These are phyloP conservation scores for Rutstroemia sp. DNA, from an alignment of 2,329 filamentous ascomycete genomes.

Conservation along the genomic window DNA sequence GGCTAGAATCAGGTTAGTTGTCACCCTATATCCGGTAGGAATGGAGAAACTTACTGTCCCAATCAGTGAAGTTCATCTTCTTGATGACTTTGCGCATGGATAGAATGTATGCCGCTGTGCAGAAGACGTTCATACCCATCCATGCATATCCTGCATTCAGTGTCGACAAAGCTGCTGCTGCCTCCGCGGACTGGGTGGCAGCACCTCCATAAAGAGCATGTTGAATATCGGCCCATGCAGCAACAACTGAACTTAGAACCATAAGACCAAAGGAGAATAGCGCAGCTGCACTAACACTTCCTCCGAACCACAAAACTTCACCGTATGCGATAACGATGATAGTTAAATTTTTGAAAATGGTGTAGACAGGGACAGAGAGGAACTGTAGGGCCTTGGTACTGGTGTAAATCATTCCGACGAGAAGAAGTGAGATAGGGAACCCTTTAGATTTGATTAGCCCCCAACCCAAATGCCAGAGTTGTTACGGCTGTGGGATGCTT, in stretches of 20 bases:
- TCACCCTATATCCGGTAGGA: neutral
- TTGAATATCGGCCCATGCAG: conserved; percentile 95
- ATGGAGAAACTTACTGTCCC: conserved; percentile 70
- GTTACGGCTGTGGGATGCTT: conserved; percentile 29
- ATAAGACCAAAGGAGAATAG: conserved; percentile 94
- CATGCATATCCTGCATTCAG: conserved; percentile 93
- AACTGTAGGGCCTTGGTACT: conserved; percentile 92
- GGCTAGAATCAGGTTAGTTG: conserved; percentile 47
- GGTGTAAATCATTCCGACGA: conserved; percentile 99
- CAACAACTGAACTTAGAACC: conserved; percentile 89
- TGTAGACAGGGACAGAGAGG: conserved; percentile 96
- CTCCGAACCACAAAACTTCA: conserved; percentile 97
- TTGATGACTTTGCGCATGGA: conserved; percentile 98
- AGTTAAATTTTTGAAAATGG: conserved; percentile 99
- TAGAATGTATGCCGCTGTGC: conserved; percentile 81
- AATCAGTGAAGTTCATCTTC: conserved; percentile 99
- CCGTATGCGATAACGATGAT: conserved; percentile 98
- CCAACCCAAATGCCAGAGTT: neutral
- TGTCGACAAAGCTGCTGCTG: conserved; percentile 73
- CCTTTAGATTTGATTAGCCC: conserved; percentile 42
- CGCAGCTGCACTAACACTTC: conserved; percentile 77
- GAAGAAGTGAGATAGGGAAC: conserved; percentile 92
- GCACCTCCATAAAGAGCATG: conserved; percentile 57
- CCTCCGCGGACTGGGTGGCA: conserved; percentile 38
- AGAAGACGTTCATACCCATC: conserved; percentile 97